phyloP scores from a whole-genome alignment of 805 yeast species.

The Clavispora vitiphila region DNA sequence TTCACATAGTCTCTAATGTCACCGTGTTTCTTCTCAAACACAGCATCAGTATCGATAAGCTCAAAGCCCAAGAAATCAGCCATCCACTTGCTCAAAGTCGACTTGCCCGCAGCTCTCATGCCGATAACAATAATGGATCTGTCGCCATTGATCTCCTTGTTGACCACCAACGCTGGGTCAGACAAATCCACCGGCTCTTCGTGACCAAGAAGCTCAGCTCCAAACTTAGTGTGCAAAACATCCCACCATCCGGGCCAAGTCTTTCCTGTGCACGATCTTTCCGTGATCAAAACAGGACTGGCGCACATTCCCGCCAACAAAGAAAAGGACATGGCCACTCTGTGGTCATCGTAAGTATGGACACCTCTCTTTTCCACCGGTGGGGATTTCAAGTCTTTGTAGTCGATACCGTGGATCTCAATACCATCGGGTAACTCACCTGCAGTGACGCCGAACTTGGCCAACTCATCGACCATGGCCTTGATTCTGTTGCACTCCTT shows the following conservation, averaged over 20 bases:
- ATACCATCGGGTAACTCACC: slow-evolving; percentile 90
- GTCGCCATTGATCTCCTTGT: slow-evolving; percentile 32
- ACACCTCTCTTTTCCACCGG: slow-evolving; percentile 49
- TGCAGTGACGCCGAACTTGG: slow-evolving; percentile 85
- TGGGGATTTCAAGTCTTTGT: slow-evolving; percentile 52
- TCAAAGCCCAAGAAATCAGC: slow-evolving; percentile 63
- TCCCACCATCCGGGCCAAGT: slow-evolving; percentile 99
- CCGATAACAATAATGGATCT: slow-evolving; percentile 79
- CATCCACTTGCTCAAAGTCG: slow-evolving; percentile 78
- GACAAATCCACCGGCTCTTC: slow-evolving; percentile 34
- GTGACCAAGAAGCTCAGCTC: slow-evolving; percentile 64
- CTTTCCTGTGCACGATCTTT: slow-evolving; percentile 89
- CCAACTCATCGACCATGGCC: slow-evolving; percentile 87
- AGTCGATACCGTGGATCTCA: slow-evolving; percentile 67
- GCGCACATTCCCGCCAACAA: slow-evolving; percentile 70
- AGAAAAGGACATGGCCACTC: slow-evolving; percentile 97
- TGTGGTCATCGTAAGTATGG: slow-evolving; percentile 86
- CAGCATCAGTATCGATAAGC: slow-evolving; percentile 71
- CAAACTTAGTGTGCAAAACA: slow-evolving; percentile 63
- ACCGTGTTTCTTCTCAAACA: slow-evolving; percentile 53
- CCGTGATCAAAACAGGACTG: slow-evolving; percentile 67
- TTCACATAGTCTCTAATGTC: slow-evolving; percentile 60
- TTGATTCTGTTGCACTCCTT: slow-evolving; percentile 95
- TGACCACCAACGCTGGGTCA: slow-evolving; percentile 15
- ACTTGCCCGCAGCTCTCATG: slow-evolving; percentile 97